Base-by-base conservation (phyloP, 768 basidiomycete genomes). In the Cystobasidium onofrii region DNA sequence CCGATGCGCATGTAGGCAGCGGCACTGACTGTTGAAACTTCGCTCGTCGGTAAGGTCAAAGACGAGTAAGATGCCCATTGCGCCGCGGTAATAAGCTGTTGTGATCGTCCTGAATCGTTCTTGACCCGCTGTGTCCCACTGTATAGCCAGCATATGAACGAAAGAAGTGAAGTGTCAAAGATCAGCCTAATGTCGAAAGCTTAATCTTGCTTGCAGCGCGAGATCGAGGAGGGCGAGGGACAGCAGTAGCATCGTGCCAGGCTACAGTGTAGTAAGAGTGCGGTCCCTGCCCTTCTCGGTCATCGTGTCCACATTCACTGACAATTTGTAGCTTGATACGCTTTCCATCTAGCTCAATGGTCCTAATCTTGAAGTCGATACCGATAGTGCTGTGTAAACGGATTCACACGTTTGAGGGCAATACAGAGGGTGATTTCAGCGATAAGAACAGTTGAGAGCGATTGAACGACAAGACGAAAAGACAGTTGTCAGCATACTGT, bases 51-150 rank as follows among this genome's bases (percentile, higher is more conserved):
- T 94, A 41, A 98, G 94, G 64, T 81, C 80, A 82, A 97, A 99
- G n/a, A 99, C 94, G 73, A 99, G 86, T 70, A 99, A 85, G 79
- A 98, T 99, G 67, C 96, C 96, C 88, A 96, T 95, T 25, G 96
- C 96, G 43, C 95, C 95, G 76, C 96, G 91, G 85, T 99, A 99
- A 83, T 99, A 99, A 13, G 96, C 92, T 25, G 94, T 94, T 55
- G 96, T 98, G 81, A 99, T 98, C 23, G 96, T 97, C 80, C 95
- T 86, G 85, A 97, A 97, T 31, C 94, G 89, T 84, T 99, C 96
- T 84, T 98, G 95, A 36, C 96, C 96, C 71, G 95, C 94, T 74
- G 95, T 99, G 81, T 98, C 95, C 95, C 95, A 98, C 94, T 98
- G 79, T 71, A 64, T 31, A 12, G 20, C 10, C 23, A n/a, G 41